These are phyloP conservation scores for Penicillium chermesinum DNA, from an alignment of 495 filamentous ascomycete genomes.

Conservation along the genomic window DNA sequence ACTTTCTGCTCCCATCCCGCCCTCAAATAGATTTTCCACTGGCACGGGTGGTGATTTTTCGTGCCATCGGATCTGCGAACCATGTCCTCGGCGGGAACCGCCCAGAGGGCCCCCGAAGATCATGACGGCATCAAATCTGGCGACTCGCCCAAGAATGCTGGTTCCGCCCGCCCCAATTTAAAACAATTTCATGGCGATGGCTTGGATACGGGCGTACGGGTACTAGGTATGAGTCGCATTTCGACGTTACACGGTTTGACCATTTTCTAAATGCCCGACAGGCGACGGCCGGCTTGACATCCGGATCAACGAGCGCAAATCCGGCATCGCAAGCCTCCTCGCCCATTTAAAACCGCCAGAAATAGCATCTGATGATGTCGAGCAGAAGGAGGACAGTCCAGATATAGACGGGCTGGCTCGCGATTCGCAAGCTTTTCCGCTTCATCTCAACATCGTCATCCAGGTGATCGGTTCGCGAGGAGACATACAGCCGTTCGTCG, in stretches of 20 bases:
- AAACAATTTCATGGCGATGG: constrained; percentile 18
- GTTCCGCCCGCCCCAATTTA: background rate
- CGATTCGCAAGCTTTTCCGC: constrained; percentile 50
- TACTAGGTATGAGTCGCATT: constrained; percentile 13
- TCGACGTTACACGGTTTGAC: background rate
- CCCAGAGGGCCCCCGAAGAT: background rate
- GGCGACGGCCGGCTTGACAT: constrained; percentile 27
- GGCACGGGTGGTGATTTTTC: background rate
- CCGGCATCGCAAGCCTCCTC: constrained; percentile 21
- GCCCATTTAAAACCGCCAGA: constrained; percentile 12
- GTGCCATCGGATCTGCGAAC: constrained; percentile 8
- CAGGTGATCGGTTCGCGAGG: constrained; percentile 78
- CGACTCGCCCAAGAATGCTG: constrained; percentile 15
- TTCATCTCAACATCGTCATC: constrained; percentile 68
- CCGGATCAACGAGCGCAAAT: constrained; percentile 19
- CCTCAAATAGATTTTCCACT: background rate
- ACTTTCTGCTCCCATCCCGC: no score
- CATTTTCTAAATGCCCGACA: background rate
- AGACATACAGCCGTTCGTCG: constrained; percentile 74
- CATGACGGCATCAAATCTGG: constrained; percentile 6
- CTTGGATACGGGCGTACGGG: constrained; percentile 20
- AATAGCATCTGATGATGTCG: constrained; percentile 14
- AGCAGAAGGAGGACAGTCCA: constrained; percentile 1
- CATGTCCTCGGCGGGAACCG: constrained; percentile 12
- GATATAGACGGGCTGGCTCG: constrained; percentile 32